A percentile compares a stretch with the other conserved stretches of the same genome.
Conservation (phyloP, 345 rosid species). For the Orychophragmus violaceus region DNA sequence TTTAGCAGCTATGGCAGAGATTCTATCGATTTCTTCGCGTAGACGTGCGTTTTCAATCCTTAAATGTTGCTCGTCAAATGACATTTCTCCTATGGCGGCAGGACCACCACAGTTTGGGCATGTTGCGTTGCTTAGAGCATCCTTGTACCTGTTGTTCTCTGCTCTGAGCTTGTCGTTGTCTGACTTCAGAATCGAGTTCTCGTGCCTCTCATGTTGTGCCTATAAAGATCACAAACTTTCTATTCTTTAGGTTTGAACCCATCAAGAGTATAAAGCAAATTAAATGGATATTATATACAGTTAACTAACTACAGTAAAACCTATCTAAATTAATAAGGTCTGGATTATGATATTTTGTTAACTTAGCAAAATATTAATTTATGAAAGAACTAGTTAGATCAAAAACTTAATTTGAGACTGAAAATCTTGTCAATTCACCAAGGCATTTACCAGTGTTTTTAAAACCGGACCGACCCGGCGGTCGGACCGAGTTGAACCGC, state of each 20-base stretch:
- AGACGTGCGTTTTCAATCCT: constrained; percentile 87
- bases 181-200: constrained; percentile 68
- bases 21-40: constrained; percentile 87
- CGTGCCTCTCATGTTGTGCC: constrained; percentile 89
- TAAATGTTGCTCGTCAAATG: constrained; percentile 90
- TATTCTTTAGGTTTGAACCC: background rate
- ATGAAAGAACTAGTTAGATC: no score
- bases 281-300: background rate
- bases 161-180: constrained; percentile 85
- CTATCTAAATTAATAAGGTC: no score
- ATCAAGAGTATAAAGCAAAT: background rate
- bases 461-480: no score
- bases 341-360: no score
- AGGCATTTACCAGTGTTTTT: no score
- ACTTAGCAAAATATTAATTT: no score
- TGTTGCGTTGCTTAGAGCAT: constrained; percentile 64
- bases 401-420: no score
- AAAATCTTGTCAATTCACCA: no score
- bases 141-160: constrained; percentile 75
- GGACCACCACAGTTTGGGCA: constrained; percentile 93
- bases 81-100: constrained; percentile 86
- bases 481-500: no score
- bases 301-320: background rate
- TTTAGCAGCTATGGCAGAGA: constrained; percentile 79
- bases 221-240: constrained; percentile 6